Base-by-base conservation (phyloP, 495 filamentous ascomycete species). In the Diplogelasinospora grovesii region DNA sequence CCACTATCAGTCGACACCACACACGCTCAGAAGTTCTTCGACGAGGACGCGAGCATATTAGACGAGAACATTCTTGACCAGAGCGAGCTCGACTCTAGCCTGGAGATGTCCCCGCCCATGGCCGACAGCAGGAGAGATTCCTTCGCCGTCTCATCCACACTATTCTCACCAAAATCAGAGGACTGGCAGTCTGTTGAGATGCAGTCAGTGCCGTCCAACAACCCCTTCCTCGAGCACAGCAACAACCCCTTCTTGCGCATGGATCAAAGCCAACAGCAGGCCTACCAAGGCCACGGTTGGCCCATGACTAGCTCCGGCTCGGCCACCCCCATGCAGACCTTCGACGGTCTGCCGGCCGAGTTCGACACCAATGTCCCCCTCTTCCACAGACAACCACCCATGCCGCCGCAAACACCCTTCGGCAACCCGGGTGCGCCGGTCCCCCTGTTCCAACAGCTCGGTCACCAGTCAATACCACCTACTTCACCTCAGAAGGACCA, bases 31-130 rank as follows among this genome's bases (percentile, higher is more conserved):
- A 74, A 77, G 49, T 81, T 70, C 67, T 75, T 82, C 46, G 84
- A 89, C 47, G 85, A 90, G 64, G 83, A 87, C 55, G 75, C 77
- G 61, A 83, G 76, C 59, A 82, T 89, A 61, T 68, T 93, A 48
- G 86, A 93, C 65, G 84, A 90, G 30, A 82, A 84, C 67, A 89
- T 89, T 57, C 75, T 90, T 46, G 86, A 89, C 60, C 70, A 69
- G 48, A 73, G 66, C 56, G 64, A 54, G 49, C 75, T 71, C 56
- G 78, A 82, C 55, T 77, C 77, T 11, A 77, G 79, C 23, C 67
- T 86, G 50, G 81, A 85, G 49, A 77, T 86, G 64, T 80, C 73
- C 36, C 73, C 83, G 29, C 72, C 77, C 47, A 73, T 81, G 65
- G 71, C 68, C 43, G 75, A 74, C 47, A 75, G 76, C 66, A 75